Percentiles rank a stretch among this genome's conserved stretches.
phyloP scores from a whole-genome alignment of 805 yeast species.

The Wickerhamiella lipophila region DNA sequence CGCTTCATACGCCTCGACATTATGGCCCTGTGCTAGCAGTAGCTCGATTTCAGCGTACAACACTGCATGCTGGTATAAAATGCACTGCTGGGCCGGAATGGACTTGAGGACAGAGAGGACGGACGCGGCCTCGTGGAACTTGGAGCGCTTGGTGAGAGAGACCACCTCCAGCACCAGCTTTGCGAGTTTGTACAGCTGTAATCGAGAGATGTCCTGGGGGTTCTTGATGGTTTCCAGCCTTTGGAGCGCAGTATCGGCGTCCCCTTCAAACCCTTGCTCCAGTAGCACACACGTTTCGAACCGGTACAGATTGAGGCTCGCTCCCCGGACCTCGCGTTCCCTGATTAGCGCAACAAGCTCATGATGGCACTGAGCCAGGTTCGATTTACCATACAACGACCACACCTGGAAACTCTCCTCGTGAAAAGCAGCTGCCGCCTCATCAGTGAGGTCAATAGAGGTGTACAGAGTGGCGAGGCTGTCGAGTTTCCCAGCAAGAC shows the following conservation, averaged over 20 bases:
- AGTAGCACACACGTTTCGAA: not conserved
- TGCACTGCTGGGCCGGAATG: not conserved
- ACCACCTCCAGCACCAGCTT: not conserved
- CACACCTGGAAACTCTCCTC: not conserved
- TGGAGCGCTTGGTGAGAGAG: not conserved
- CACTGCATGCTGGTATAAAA: not conserved
- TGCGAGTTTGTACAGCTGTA: not conserved
- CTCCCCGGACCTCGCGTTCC: not conserved
- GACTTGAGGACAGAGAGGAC: constrained; percentile 1
- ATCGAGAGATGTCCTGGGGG: not conserved
- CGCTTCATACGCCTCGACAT: not conserved
- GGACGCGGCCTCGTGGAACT: not conserved
- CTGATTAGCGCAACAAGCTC: not conserved
- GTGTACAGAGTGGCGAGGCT: not conserved
- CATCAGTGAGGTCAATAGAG: not conserved
- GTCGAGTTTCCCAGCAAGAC: not conserved
- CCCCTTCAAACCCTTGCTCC: constrained; percentile 1
- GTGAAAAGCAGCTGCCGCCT: constrained; percentile 4
- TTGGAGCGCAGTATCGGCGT: not conserved
- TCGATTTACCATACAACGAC: not conserved
- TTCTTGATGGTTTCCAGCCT: not conserved
- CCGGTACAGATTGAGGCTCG: not conserved
- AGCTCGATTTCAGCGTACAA: constrained; percentile 1
- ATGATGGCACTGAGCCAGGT: constrained; percentile 5
- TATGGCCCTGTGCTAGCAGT: constrained; percentile 4